Base-by-base conservation (phyloP, 768 basidiomycete species). In the Nidularia pulvinata region DNA sequence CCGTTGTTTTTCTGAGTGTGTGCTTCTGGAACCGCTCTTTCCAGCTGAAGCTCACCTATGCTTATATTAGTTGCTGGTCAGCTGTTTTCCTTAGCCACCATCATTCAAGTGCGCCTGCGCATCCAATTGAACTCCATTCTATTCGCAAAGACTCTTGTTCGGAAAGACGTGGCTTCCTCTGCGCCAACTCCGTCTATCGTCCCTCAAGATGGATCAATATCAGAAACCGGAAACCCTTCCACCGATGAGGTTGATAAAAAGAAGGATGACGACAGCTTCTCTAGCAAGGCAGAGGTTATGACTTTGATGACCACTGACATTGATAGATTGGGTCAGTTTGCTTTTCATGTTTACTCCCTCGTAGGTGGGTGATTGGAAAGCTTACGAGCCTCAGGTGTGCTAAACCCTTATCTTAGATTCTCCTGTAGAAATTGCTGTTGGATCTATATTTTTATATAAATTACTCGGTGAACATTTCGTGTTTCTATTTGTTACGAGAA, bases 281-380 rank as follows among this genome's bases (percentile, higher is more conserved):
- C 82, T 7, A 84, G 80, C 63, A 86, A 86, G 63, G 82, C 83
- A 5, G 83, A 96, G 71, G 86, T 96, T 60, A 95, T 95, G 93
- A 95, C 91, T 2, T 80, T 95, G 30, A 95, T 95, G 91, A 95
- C 94, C 6, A 94, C 93, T 4, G 94, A 96, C 59, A 91, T 94
- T 32, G 93, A 95, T 65, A 81, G 94, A 52, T 86, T 95, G 56
- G 85, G 88, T 65, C 91, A 95, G 49, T 92, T 95, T 62, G 72
- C 85, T 1, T 90, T 84, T 84, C 88, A 93, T 65, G 58, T 88
- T 49, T 92, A 89, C 64, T 74, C 87, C 1, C 78, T 93, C 36
- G 76, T 93, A 50, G 88, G 89, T 87, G 57, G 48, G 81, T 62
- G 33, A 7, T 30, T 7, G 13, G 16, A 32, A 25, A 49, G 7